Conservation (phyloP, 2,329 filamentous ascomycete genomes). For the Colletotrichum eleusines region DNA sequence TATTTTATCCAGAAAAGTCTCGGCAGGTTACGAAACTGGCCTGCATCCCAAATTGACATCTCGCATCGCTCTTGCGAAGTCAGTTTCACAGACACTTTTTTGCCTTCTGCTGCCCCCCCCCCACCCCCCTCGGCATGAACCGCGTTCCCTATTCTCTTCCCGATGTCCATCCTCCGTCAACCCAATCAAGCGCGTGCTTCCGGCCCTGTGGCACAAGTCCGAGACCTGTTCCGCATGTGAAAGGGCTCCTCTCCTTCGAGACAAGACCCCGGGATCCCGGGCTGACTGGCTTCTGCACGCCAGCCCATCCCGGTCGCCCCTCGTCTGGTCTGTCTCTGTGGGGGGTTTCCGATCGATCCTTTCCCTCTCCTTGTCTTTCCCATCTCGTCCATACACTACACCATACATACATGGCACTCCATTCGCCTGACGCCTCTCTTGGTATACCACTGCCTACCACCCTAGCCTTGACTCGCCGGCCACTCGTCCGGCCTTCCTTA, state of each 20-base stretch:
- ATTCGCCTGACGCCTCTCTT: conserved; percentile 13
- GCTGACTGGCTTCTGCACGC: conserved; percentile 10
- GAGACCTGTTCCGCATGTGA: conserved; percentile 36
- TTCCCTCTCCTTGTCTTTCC: conserved; percentile 29
- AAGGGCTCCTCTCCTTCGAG: conserved; percentile 23
- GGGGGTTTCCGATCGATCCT: conserved; percentile 43
- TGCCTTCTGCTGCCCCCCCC: not conserved
- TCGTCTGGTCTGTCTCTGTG: conserved; percentile 15
- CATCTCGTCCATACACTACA: conserved; percentile 24
- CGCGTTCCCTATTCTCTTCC: not conserved
- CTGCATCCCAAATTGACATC: conserved; percentile 46
- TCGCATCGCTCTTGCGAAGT: conserved; percentile 50
- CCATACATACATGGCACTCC: no score
- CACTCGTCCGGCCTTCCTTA: conserved; percentile 33
- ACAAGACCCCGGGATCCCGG: conserved; percentile 30
- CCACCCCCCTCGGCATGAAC: not conserved
- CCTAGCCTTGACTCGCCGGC: conserved; percentile 20
- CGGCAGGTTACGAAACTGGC: conserved; percentile 49
- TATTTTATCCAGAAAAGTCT: conserved; percentile 46
- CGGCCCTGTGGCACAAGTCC: conserved; percentile 16
- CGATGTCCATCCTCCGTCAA: conserved; percentile 28
- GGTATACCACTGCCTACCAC: conserved; percentile 22
- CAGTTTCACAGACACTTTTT: conserved; percentile 45
- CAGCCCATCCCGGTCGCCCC: conserved; percentile 31
- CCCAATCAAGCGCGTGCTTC: conserved; percentile 37